phyloP scores from a whole-genome alignment of 495 filamentous ascomycete species.

The Talaromyces nanjingensis region DNA sequence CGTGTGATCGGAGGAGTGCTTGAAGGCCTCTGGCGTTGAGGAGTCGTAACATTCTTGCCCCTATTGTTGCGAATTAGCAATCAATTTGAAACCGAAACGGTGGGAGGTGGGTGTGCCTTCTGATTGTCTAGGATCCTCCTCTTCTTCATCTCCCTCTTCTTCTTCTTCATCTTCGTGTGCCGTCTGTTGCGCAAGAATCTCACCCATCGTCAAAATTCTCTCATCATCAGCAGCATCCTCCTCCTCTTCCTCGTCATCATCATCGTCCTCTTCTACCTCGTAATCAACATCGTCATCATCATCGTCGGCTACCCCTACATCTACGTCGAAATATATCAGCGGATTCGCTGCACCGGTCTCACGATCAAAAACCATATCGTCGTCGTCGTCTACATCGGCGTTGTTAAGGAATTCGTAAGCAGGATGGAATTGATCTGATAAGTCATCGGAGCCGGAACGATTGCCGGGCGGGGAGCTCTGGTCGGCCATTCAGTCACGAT shows the following conservation, averaged over 20 bases:
- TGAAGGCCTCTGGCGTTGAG: slow-evolving; percentile 30
- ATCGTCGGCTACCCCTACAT: slow-evolving; percentile 24
- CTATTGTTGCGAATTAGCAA: slow-evolving; percentile 20
- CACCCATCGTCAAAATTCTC: not conserved
- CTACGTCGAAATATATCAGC: slow-evolving; percentile 22
- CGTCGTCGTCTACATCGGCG: slow-evolving; percentile 39
- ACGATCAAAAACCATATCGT: slow-evolving; percentile 43
- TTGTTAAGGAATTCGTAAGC: slow-evolving; percentile 31
- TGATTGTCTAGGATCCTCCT: slow-evolving; percentile 10
- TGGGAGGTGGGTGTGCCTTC: slow-evolving; percentile 13
- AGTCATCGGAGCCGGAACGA: slow-evolving; percentile 1
- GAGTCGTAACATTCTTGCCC: slow-evolving; percentile 28
- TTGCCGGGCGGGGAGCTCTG: slow-evolving; percentile 1
- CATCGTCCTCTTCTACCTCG: slow-evolving; percentile 28
- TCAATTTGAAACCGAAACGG: not conserved
- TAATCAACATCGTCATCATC: slow-evolving; percentile 15
- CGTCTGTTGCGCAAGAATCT: not conserved
- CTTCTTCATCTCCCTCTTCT: slow-evolving; percentile 19
- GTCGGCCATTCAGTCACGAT: slow-evolving; percentile 3
- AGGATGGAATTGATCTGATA: slow-evolving; percentile 17
- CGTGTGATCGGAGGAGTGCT: slow-evolving; percentile 30
- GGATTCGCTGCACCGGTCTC: slow-evolving; percentile 28
- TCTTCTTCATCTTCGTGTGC: slow-evolving; percentile 30
- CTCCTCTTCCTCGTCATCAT: slow-evolving; percentile 17
- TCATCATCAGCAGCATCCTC: not conserved